Conservation (phyloP, 2,329 filamentous ascomycete species). For the Talaromyces islandicus region DNA sequence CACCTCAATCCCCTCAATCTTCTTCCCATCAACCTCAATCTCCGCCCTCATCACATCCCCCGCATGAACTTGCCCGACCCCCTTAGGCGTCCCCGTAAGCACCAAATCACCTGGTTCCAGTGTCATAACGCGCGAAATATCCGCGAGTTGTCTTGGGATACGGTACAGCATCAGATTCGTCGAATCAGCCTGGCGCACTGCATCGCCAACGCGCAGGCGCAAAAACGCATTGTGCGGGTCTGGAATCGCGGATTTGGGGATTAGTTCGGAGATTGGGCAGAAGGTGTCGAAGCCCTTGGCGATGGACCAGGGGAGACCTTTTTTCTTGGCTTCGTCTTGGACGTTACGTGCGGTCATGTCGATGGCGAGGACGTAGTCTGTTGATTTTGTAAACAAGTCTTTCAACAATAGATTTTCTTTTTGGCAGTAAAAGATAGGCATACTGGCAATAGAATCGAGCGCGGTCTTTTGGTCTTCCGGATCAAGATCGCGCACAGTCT, state of each 20-base stretch:
- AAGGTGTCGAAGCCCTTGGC: conserved; percentile 98
- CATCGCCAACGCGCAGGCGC: conserved; percentile 75
- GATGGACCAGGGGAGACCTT: conserved; percentile 92
- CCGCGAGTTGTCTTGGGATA: conserved; percentile 78
- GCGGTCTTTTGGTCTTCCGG: conserved; percentile 69
- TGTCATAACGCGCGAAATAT: conserved; percentile 94
- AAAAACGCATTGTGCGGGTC: conserved; percentile 86
- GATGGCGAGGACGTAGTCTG: conserved; percentile 83
- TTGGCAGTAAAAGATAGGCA: not conserved
- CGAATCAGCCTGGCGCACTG: conserved; percentile 73
- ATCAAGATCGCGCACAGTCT: conserved; percentile 68
- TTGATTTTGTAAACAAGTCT: not conserved
- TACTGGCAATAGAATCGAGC: conserved; percentile 74
- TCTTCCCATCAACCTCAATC: conserved; percentile 70
- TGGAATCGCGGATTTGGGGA: conserved; percentile 71
- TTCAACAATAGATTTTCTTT: too few species aligned
- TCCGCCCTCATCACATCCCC: conserved; percentile 86
- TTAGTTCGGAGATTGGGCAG: conserved; percentile 75
- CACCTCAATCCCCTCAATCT: conserved; percentile 79
- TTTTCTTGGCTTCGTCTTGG: conserved; percentile 95
- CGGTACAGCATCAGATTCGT: conserved; percentile 93
- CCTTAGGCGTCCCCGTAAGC: conserved; percentile 94
- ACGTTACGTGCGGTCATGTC: conserved; percentile 97
- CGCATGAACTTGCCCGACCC: conserved; percentile 76
- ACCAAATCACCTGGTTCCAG: conserved; percentile 88